These are phyloP conservation scores for Brasilioporus rufonigricans DNA, from an alignment of 768 basidiomycete species.

Conservation along the genomic window DNA sequence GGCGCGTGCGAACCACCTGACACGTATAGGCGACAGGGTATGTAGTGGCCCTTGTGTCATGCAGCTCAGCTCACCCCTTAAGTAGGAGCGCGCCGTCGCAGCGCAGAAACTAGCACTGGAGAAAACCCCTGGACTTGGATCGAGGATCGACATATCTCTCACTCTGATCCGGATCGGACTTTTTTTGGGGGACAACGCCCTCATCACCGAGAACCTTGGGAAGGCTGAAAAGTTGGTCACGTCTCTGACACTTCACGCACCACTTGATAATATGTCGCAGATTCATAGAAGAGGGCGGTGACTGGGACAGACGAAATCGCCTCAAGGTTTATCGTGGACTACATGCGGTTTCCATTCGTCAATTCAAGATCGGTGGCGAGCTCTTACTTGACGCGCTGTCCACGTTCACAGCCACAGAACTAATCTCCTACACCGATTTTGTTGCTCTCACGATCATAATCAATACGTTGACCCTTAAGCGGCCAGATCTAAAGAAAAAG, in stretches of 20 bases:
- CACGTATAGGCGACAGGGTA: slow-evolving; percentile 83
- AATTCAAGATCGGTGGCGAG: slow-evolving; percentile 83
- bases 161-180: slow-evolving; percentile 86
- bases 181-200: slow-evolving; percentile 78
- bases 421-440: slow-evolving; percentile 87
- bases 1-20: slow-evolving; percentile 81
- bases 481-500: slow-evolving; percentile 92
- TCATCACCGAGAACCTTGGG: slow-evolving; percentile 69
- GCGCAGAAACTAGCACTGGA: slow-evolving; percentile 83
- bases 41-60: background rate
- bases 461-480: slow-evolving; percentile 69
- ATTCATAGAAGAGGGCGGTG: slow-evolving; percentile 91
- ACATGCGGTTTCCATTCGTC: slow-evolving; percentile 82
- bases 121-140: slow-evolving; percentile 91
- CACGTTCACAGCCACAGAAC: slow-evolving; percentile 91
- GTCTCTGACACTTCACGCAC: background rate
- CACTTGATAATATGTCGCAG: slow-evolving; percentile 35
- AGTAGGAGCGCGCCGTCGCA: slow-evolving; percentile 73
- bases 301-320: slow-evolving; percentile 96
- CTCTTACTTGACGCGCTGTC: slow-evolving; percentile 88
- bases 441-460: slow-evolving; percentile 81
- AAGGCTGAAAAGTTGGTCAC: slow-evolving; percentile 75
- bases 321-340: slow-evolving; percentile 94
- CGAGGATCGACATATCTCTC: slow-evolving; percentile 89
- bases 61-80: background rate